phyloP scores from a whole-genome alignment of 176 grass and related monocot genomes.

The Dactylis glomerata region DNA sequence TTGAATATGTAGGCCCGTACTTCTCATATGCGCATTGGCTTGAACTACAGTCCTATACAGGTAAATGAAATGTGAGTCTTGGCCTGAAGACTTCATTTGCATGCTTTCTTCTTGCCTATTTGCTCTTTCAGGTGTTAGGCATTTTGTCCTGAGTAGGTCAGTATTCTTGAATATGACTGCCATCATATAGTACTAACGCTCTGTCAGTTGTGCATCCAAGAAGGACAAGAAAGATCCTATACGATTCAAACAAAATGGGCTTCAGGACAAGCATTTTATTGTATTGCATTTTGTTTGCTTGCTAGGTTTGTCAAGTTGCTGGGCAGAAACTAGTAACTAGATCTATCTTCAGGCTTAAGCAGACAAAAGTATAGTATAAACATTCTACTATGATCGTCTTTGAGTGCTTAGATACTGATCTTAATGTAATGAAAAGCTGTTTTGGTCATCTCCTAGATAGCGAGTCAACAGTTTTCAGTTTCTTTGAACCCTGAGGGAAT shows the following conservation, averaged over 20 bases:
- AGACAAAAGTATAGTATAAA: not conserved
- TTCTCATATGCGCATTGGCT: not conserved
- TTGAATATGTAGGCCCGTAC: not conserved
- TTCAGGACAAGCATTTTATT: not conserved
- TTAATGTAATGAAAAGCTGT: not conserved
- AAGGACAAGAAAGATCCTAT: not conserved
- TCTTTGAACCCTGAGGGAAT: not conserved
- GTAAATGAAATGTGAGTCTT: not conserved
- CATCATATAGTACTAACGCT: not conserved
- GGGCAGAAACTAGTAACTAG: not conserved
- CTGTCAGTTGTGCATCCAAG: not conserved
- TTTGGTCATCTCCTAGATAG: not conserved
- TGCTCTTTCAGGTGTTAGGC: not conserved
- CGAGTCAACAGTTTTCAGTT: not conserved
- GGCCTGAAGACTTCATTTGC: not conserved
- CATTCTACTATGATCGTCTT: not conserved
- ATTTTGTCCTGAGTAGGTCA: not conserved
- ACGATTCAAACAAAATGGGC: not conserved
- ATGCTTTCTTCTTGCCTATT: not conserved
- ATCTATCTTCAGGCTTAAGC: slow-evolving; percentile 15
- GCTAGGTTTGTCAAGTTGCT: not conserved
- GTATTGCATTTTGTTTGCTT: slow-evolving; percentile 17
- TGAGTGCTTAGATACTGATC: not conserved
- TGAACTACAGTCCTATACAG: not conserved
- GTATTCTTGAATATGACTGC: not conserved